These are phyloP conservation scores for Tetradesmus obliquus DNA, from an alignment of 139 green algal species.

Conservation along the genomic window DNA sequence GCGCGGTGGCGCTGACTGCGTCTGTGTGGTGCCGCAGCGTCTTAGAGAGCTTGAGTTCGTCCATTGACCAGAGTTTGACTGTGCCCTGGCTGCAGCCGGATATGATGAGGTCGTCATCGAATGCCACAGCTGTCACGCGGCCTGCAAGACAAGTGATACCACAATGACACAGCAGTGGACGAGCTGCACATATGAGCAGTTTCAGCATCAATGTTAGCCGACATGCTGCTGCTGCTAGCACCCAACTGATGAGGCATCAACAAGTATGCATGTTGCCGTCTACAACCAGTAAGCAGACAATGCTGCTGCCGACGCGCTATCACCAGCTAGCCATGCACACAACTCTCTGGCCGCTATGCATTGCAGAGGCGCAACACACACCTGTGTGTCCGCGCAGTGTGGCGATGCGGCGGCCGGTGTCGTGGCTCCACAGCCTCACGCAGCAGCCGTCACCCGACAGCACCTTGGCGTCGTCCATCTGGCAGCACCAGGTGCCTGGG, in stretches of 20 bases:
- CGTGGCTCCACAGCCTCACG: constrained; percentile 64
- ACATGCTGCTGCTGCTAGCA: too few species aligned
- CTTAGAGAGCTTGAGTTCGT: constrained; percentile 56
- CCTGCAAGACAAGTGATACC: constrained; percentile 24
- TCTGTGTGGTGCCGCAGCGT: constrained; percentile 57
- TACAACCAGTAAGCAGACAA: background rate
- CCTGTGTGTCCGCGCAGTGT: constrained; percentile 54
- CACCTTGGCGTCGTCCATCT: constrained; percentile 66
- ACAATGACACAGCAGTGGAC: background rate
- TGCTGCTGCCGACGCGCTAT: background rate
- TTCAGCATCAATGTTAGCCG: too few species aligned
- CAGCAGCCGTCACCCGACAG: constrained; percentile 51
- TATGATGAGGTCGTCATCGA: constrained; percentile 59
- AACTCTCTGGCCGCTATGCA: background rate
- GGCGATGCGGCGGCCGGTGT: constrained; percentile 55
- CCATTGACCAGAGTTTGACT: constrained; percentile 65
- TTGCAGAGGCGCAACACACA: background rate
- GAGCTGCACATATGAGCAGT: background rate
- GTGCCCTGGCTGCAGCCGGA: constrained; percentile 51
- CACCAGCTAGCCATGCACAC: background rate
- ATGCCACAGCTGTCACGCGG: constrained; percentile 54
- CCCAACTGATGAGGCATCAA: too few species aligned
- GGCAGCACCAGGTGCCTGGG: constrained; percentile 46
- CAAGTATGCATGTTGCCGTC: background rate
- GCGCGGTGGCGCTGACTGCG: constrained; percentile 41